Percentiles rank a stretch among this genome's conserved stretches.
phyloP scores from a whole-genome alignment of 2,329 filamentous ascomycete genomes.

The Basipetospora chlamydospora region DNA sequence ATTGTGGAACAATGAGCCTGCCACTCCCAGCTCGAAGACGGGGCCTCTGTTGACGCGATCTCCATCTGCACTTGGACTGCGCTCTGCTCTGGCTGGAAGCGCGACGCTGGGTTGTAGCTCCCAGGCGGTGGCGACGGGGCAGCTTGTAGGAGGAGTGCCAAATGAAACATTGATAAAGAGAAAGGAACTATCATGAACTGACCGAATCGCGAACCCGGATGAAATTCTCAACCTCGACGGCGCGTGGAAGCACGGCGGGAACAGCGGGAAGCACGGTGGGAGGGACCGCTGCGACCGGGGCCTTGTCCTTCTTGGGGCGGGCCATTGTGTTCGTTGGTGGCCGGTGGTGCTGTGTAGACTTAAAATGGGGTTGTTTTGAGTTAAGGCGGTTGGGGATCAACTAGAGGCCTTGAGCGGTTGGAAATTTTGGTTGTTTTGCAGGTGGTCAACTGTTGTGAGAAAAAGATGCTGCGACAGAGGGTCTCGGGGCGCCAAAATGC shows the following conservation, averaged over 20 bases:
- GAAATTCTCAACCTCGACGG: slow-evolving; percentile 61
- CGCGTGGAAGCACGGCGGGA: slow-evolving; percentile 7
- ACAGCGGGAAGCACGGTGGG: slow-evolving; percentile 24
- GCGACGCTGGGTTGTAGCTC: no score
- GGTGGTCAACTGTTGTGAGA: slow-evolving; percentile 10
- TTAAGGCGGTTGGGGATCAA: not conserved
- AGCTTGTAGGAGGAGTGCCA: no score
- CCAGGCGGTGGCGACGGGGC: no score
- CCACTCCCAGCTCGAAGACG: no score
- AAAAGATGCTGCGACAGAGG: no score
- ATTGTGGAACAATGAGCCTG: no score
- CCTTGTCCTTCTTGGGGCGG: slow-evolving; percentile 25
- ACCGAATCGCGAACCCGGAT: slow-evolving; percentile 70
- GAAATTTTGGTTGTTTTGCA: slow-evolving; percentile 7
- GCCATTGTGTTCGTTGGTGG: slow-evolving; percentile 21
- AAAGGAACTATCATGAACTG: slow-evolving; percentile 26
- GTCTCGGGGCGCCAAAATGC: slow-evolving; percentile 9
- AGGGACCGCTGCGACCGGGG: slow-evolving; percentile 16
- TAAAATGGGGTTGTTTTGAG: not conserved
- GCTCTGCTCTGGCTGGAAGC: no score
- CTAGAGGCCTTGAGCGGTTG: slow-evolving; percentile 4
- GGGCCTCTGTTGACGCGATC: no score
- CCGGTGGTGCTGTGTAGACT: not conserved
- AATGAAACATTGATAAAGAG: slow-evolving; percentile 1
- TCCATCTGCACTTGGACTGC: no score